These are phyloP conservation scores for Tephrocybe sp. DNA, from an alignment of 768 basidiomycete species.

Conservation along the genomic window DNA sequence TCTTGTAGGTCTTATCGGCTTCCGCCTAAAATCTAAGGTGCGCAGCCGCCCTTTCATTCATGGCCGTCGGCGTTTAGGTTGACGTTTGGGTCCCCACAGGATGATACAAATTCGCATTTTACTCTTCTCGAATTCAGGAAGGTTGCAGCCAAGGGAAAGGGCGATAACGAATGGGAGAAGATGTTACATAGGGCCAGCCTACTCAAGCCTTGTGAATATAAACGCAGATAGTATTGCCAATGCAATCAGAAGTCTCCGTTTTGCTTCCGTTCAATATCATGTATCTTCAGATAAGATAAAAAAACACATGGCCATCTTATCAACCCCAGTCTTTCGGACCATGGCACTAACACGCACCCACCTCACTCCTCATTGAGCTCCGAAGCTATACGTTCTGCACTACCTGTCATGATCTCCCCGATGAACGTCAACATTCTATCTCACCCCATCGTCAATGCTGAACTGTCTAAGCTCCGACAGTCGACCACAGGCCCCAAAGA, in stretches of 20 bases:
- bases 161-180: slow-evolving; percentile 58
- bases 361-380: background rate
- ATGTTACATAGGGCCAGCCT: slow-evolving; percentile 50
- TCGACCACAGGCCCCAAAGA: slow-evolving; percentile 62
- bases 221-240: slow-evolving; percentile 53
- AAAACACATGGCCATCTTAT: background rate
- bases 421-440: slow-evolving; percentile 46
- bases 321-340: background rate
- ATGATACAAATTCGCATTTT: slow-evolving; percentile 82
- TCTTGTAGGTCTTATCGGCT: slow-evolving; percentile 67
- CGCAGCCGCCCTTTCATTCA: slow-evolving; percentile 2
- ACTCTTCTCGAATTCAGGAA: slow-evolving; percentile 81
- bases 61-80: background rate
- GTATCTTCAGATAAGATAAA: slow-evolving; percentile 10
- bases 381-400: background rate
- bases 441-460: slow-evolving; percentile 73
- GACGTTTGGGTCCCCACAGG: slow-evolving; percentile 39
- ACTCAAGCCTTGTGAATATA: slow-evolving; percentile 92
- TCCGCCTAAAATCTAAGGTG: slow-evolving; percentile 70
- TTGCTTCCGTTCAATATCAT: background rate
- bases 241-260: too few species aligned
- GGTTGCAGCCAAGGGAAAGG: slow-evolving; percentile 39
- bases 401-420: slow-evolving; percentile 23
- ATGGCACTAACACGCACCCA: background rate
- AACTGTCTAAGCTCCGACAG: slow-evolving; percentile 69